These are phyloP conservation scores for Trichoderma endophyticum DNA, from an alignment of 2,329 filamentous ascomycete genomes.

Conservation along the genomic window DNA sequence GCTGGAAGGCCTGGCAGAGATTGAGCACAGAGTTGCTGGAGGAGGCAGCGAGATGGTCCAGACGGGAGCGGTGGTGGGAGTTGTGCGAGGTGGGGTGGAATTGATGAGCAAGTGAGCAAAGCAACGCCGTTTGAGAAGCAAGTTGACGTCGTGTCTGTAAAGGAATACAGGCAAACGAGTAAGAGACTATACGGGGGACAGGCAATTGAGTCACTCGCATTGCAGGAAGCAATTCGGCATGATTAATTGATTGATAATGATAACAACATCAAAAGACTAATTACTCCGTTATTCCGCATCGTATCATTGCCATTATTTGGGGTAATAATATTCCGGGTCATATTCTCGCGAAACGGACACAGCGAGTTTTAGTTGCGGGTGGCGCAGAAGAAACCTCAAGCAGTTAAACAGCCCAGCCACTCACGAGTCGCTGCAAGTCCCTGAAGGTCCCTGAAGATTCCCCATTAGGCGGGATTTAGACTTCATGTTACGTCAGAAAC, in stretches of 20 bases:
- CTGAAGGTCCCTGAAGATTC: not conserved
- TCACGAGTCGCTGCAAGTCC: not conserved
- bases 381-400: not conserved
- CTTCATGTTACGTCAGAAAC: not conserved
- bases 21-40: constrained; percentile 86
- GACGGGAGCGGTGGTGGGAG: constrained; percentile 88
- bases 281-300: not conserved
- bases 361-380: not conserved
- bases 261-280: too few species aligned
- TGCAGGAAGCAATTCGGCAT: not conserved
- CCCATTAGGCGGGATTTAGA: not conserved
- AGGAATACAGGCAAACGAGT: not conserved
- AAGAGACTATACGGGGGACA: not conserved
- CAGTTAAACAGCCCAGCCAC: not conserved
- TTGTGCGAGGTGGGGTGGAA: constrained; percentile 82
- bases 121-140: not conserved
- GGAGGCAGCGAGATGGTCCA: constrained; percentile 86
- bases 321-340: not conserved
- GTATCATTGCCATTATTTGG: not conserved
- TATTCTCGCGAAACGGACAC: not conserved
- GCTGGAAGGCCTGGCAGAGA: constrained; percentile 86
- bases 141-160: not conserved
- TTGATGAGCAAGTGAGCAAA: constrained; percentile 45
- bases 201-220: not conserved
- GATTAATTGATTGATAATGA: not conserved